These are phyloP conservation scores for Diaporthe capsici DNA, from an alignment of 2,329 filamentous ascomycete genomes.

Conservation along the genomic window DNA sequence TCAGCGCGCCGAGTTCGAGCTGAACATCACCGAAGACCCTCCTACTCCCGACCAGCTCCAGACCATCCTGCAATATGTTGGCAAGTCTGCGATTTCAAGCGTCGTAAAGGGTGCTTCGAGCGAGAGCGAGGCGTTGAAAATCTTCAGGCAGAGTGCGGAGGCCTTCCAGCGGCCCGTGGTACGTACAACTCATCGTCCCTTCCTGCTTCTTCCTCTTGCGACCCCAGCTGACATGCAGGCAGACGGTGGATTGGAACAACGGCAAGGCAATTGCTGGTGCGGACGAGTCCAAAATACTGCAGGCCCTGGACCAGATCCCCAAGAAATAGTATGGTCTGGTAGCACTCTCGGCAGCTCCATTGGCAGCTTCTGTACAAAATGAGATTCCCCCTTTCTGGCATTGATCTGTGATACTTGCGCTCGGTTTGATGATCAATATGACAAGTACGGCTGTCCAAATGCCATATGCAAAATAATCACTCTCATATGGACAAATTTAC, in stretches of 20 bases:
- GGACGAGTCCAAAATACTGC: slow-evolving; percentile 90
- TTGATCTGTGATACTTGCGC: slow-evolving; percentile 1
- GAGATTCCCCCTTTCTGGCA: slow-evolving; percentile 32
- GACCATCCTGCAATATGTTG: slow-evolving; percentile 65
- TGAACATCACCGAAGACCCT: slow-evolving; percentile 63
- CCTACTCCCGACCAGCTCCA: slow-evolving; percentile 72
- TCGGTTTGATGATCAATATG: neutral
- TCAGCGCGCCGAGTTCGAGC: slow-evolving; percentile 80
- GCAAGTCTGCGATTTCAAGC: slow-evolving; percentile 68
- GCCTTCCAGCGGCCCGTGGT: slow-evolving; percentile 85
- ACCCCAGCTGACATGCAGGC: slow-evolving; percentile 46
- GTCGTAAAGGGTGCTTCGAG: slow-evolving; percentile 82
- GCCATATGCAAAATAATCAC: too few relatives aligned
- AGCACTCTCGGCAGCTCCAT: slow-evolving; percentile 4
- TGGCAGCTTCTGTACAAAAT: slow-evolving; percentile 32
- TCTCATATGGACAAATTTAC: neutral
- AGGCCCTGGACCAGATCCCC: slow-evolving; percentile 75
- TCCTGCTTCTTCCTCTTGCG: slow-evolving; percentile 3
- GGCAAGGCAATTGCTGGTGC: slow-evolving; percentile 84
- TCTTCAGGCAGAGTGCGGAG: slow-evolving; percentile 77
- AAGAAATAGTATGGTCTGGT: slow-evolving; percentile 42
- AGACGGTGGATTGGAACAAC: slow-evolving; percentile 93
- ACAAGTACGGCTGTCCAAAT: neutral
- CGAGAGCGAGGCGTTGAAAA: slow-evolving; percentile 83
- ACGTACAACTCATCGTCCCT: slow-evolving; percentile 54